Evolutionary conservation across 768 basidiomycete genomes (phyloP), one percentile per base, ranked within the genome.

Genomic region (Trametes maxima): DNA sequence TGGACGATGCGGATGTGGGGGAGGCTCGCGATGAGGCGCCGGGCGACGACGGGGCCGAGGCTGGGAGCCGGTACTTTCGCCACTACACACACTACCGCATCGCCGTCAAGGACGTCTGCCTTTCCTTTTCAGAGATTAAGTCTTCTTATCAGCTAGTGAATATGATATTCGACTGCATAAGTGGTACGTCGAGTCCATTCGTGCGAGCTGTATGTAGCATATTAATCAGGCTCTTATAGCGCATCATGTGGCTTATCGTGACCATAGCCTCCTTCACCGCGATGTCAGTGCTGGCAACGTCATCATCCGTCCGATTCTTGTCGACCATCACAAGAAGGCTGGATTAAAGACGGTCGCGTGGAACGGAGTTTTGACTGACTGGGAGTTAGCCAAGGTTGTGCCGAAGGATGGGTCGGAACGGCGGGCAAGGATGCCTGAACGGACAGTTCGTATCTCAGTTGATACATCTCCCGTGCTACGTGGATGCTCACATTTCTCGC

Each of bases 31-130:
- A 11, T 33, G 28, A 8, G 28, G 22, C 7, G 33, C 22, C 50
- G 51, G 28, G 28, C 28, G 28, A 33, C 8, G 4, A 33, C 28
- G 28, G 28, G 28, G 28, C 28, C 28, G 28, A 33, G 28, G 8
- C 28, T 33, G 28, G 28, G 28, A 33, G 28, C 28, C 28, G 28
- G 28, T 33, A 33, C 28, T 33, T 33, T 8, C 28, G 28, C 28
- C 28, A 33, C 19, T 28, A 46, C 16, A 37, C 35, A 6, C 64
- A 65, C 28, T 65, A 62, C 33, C 60, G 64, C 22, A 51, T 65
- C 22, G 59, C 37, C 7, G 46, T 59, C 7, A 14, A 57, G 6
- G 57, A 65, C 35, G 56, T 65, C 8, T 61, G 56, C 43, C 50
- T 53, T 1, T 52, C 60, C 5, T 35, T 61, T 1, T 21, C 16